Conservation (phyloP, 768 basidiomycete genomes). For the Trametopsis cervina region DNA sequence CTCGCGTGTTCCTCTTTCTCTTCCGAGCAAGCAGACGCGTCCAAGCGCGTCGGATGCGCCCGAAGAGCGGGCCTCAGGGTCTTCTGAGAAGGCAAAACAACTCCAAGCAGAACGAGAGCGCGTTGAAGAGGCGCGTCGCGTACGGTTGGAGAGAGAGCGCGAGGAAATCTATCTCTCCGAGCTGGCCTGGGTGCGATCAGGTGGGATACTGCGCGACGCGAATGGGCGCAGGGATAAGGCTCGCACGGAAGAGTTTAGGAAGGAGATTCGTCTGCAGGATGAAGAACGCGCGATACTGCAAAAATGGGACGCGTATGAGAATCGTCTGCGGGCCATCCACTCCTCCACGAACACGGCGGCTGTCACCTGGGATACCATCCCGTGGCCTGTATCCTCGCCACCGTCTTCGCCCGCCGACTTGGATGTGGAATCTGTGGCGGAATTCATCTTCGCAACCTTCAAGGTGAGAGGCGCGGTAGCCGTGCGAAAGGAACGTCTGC, state of each 20-base stretch:
- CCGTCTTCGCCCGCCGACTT: slow-evolving; percentile 26
- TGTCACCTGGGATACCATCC: slow-evolving; percentile 45
- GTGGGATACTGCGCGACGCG: slow-evolving; percentile 46
- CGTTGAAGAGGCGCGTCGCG: slow-evolving; percentile 14
- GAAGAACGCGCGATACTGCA: slow-evolving; percentile 31
- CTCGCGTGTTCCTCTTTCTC: background rate
- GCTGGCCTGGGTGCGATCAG: slow-evolving; percentile 53
- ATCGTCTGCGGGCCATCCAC: slow-evolving; percentile 38
- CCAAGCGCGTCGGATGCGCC: background rate
- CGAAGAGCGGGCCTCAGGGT: background rate
- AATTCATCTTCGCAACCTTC: slow-evolving; percentile 44
- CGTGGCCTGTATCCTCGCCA: slow-evolving; percentile 46
- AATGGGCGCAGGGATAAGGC: slow-evolving; percentile 41
- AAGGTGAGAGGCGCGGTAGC: slow-evolving; percentile 33
- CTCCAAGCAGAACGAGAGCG: background rate
- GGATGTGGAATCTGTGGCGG: slow-evolving; percentile 33
- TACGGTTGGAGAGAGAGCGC: slow-evolving; percentile 27
- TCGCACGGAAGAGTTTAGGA: slow-evolving; percentile 42
- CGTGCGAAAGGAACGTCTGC: slow-evolving; percentile 45
- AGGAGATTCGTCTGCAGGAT: slow-evolving; percentile 39
- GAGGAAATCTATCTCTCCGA: slow-evolving; percentile 43
- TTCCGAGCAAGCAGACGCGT: background rate
- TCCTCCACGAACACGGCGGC: slow-evolving; percentile 17
- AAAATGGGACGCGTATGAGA: slow-evolving; percentile 50
- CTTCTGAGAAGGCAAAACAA: background rate